A percentile compares a stretch with the other conserved stretches of the same genome.
phyloP scores from a whole-genome alignment of 2,329 filamentous ascomycete genomes.

The Botrytis porri region DNA sequence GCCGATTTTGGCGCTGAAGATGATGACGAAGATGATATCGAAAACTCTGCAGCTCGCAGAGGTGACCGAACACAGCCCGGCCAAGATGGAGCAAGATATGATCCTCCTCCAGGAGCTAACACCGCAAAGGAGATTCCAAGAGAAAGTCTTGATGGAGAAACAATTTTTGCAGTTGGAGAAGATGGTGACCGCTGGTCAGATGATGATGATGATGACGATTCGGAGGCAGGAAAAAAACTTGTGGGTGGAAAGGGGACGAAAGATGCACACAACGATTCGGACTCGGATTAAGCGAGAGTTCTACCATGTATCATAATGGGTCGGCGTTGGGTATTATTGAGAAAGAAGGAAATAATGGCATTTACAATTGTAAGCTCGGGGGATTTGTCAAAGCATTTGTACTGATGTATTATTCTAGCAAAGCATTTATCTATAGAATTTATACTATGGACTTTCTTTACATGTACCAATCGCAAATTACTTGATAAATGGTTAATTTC shows the following conservation, averaged over 20 bases:
- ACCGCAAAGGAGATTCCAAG: conserved; percentile 43
- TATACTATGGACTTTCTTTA: not conserved
- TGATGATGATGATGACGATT: conserved; percentile 64
- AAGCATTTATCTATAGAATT: conserved; percentile 17
- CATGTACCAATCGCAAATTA: not conserved
- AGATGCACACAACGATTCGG: conserved; percentile 16
- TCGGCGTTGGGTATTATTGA: conserved; percentile 20
- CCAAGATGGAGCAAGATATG: conserved; percentile 39
- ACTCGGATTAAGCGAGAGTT: conserved; percentile 8
- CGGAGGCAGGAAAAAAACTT: conserved; percentile 51
- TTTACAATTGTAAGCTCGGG: not conserved
- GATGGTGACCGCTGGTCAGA: conserved; percentile 79
- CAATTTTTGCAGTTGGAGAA: conserved; percentile 92
- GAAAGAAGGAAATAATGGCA: conserved; percentile 5
- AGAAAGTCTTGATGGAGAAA: conserved; percentile 79
- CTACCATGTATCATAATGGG: conserved; percentile 23
- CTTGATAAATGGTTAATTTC: not conserved
- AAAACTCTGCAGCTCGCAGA: conserved; percentile 42
- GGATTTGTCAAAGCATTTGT: not conserved
- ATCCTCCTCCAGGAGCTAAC: conserved; percentile 34
- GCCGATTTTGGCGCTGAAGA: conserved; percentile 75
- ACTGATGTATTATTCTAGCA: not conserved
- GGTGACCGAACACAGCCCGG: conserved; percentile 45
- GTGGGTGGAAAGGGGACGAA: conserved; percentile 36
- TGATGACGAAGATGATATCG: conserved; percentile 59